These are phyloP conservation scores for Penicillium robsamsonii DNA, from an alignment of 495 filamentous ascomycete species.

Conservation along the genomic window DNA sequence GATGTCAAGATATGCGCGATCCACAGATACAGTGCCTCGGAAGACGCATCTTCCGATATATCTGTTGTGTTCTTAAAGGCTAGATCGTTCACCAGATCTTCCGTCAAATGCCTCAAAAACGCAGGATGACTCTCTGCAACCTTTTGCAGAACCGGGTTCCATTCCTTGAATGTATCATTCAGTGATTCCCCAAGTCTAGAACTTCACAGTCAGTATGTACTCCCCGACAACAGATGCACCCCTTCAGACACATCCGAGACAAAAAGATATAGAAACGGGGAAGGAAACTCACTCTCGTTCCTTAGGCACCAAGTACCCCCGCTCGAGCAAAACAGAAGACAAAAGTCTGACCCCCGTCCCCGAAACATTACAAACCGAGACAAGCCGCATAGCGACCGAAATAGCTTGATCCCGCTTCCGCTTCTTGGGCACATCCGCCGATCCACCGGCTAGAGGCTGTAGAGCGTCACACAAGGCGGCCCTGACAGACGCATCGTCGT, in stretches of 20 bases:
- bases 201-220: slow-evolving; percentile 9
- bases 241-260: not conserved
- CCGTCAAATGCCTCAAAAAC: slow-evolving; percentile 35
- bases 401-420: slow-evolving; percentile 30
- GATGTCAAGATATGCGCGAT: slow-evolving; percentile 41
- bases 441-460: slow-evolving; percentile 14
- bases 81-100: slow-evolving; percentile 37
- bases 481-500: slow-evolving; percentile 19
- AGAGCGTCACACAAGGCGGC: slow-evolving; percentile 22
- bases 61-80: slow-evolving; percentile 22
- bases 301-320: slow-evolving; percentile 26
- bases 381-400: slow-evolving; percentile 27
- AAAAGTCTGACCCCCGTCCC: slow-evolving; percentile 23
- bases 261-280: slow-evolving; percentile 1
- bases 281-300: slow-evolving; percentile 33
- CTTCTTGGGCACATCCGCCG: slow-evolving; percentile 32
- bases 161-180: slow-evolving; percentile 29
- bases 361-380: slow-evolving; percentile 29
- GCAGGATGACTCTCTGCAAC: slow-evolving; percentile 29
- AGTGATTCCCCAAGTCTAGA: slow-evolving; percentile 36
- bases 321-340: slow-evolving; percentile 31
- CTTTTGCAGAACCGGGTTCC: slow-evolving; percentile 37
- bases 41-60: slow-evolving; percentile 19
- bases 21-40: slow-evolving; percentile 41
- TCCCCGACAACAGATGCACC: not conserved